Evolutionary conservation across 805 yeast genomes (phyloP).

Genomic region (Wickerhamomyces xylosicus): DNA sequence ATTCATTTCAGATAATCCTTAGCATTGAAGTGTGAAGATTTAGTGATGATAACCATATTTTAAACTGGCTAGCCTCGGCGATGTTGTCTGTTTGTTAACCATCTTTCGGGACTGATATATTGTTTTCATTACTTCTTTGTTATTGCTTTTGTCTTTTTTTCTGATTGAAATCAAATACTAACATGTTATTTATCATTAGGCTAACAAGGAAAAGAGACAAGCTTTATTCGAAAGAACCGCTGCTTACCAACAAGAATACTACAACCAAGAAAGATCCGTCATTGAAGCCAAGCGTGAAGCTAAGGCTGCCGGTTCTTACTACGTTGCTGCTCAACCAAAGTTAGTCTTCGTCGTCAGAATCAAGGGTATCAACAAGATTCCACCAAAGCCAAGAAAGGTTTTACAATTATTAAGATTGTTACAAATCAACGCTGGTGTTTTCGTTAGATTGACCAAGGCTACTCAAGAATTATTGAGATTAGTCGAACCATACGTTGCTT

Average conservation of each 20-base stretch:
- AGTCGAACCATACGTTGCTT: slow-evolving; percentile 94
- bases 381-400: slow-evolving; percentile 99
- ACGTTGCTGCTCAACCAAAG: slow-evolving; percentile 90
- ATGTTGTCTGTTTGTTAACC: slow-evolving; percentile 67
- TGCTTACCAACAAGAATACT: slow-evolving; percentile 93
- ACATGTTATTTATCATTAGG: slow-evolving; percentile 19
- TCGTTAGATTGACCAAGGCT: slow-evolving; percentile 93
- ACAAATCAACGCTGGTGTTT: slow-evolving; percentile 92
- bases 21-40: slow-evolving; percentile 3
- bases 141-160: not conserved
- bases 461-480: slow-evolving; percentile 85
- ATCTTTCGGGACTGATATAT: slow-evolving; percentile 65
- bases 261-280: slow-evolving; percentile 82
- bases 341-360: slow-evolving; percentile 94
- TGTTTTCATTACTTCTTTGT: not conserved
- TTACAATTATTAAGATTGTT: slow-evolving; percentile 86
- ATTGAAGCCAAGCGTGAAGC: slow-evolving; percentile 87
- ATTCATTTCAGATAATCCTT: not conserved
- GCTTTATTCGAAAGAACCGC: slow-evolving; percentile 89
- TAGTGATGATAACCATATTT: slow-evolving; percentile 42
- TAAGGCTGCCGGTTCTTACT: slow-evolving; percentile 88
- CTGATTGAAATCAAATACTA: not conserved
- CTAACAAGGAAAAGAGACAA: slow-evolving; percentile 48
- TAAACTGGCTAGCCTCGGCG: slow-evolving; percentile 55
- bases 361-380: slow-evolving; percentile 98